Base-by-base conservation (phyloP, 129 eudicot species). In the Apium graveolens region DNA sequence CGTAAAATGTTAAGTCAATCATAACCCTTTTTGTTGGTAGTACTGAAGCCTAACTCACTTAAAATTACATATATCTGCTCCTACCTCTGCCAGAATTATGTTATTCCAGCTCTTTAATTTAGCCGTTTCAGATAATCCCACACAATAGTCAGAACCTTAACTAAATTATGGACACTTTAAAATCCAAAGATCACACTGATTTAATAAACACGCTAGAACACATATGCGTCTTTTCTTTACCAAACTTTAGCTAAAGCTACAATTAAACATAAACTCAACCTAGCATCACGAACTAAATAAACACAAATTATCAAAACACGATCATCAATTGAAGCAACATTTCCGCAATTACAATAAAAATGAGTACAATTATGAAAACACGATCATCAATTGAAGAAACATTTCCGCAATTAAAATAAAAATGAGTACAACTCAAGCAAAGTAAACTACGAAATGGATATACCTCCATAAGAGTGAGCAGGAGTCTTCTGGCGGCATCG, bases 401-500 rank as follows among this genome's bases (percentile, higher is more conserved):
- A 49, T 49, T 49, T 17, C 57, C 20, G 31, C 31, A 57, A 7
- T 57, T 57, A 57, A 31, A 24, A 9, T 6, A n/a, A 27, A 27
- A 24, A 27, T 3, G 0, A 65, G 34, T 31, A 65, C 17, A 29
- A 65, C 29, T 31, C 21, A 65, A 65, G 2, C 20, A 2, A 11
- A 63, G 8, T 11, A 4, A 57, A 57, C 12, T 29, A 63, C 20
- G 39, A 17, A 46, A 46, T 46, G 5, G 0, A 24, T 18, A 35
- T 69, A 69, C 74, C 74, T 69, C 74, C 74, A 69, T 69, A 0
- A 69, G 42, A 69, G 74, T 69, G 43, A 69, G 74, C 0, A 69
- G 38, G 1, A 69, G 74, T 17, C 74, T 34, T 4, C 74, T 5
- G 0, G 74, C 74, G 0, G 74, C 44, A 69, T 69, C 74, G 4